Percentiles rank a stretch among this genome's conserved stretches.
These are phyloP conservation scores for Globisporangium barbulae DNA, from an alignment of 352 stramenopile species.

Conservation along the genomic window DNA sequence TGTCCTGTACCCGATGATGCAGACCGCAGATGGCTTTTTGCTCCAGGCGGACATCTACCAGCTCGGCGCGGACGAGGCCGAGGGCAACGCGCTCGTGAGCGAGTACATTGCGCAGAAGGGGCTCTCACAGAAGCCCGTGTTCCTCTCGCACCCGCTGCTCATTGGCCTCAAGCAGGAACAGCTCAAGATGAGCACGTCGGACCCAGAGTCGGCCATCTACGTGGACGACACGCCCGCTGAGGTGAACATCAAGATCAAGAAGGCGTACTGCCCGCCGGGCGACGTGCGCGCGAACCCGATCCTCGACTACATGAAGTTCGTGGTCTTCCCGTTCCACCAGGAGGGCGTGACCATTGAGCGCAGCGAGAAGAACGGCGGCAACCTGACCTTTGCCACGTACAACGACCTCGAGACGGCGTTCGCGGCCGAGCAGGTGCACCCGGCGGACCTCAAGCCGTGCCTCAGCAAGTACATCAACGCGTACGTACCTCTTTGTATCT, in stretches of 20 bases:
- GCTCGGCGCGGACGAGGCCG: constrained; percentile 96
- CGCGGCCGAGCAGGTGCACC: constrained; percentile 90
- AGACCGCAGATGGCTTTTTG: constrained; percentile 99
- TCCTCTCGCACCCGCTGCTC: constrained; percentile 97
- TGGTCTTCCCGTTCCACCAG: constrained; percentile 89
- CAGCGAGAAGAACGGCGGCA: constrained; percentile 82
- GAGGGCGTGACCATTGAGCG: constrained; percentile 73
- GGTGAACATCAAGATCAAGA: constrained; percentile 98
- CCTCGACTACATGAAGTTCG: constrained; percentile 95
- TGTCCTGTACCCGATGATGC: constrained; percentile 97
- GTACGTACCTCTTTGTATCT: constrained; percentile 16
- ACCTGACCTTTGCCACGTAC: constrained; percentile 89
- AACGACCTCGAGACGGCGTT: constrained; percentile 92
- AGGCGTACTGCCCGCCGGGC: constrained; percentile 95
- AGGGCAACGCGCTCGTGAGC: constrained; percentile 93
- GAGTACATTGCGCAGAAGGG: constrained; percentile 96
- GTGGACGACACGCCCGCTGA: constrained; percentile 95
- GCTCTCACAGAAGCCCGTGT: constrained; percentile 75
- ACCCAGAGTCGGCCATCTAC: constrained; percentile 98
- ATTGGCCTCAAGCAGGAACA: constrained; percentile 98
- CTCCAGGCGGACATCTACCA: constrained; percentile 99
- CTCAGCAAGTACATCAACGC: constrained; percentile 92
- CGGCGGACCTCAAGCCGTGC: constrained; percentile 95
- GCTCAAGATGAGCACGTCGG: constrained; percentile 99
- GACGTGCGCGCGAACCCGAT: constrained; percentile 92